Conservation (phyloP, 306 rosid species). For the Vigna mungo region DNA sequence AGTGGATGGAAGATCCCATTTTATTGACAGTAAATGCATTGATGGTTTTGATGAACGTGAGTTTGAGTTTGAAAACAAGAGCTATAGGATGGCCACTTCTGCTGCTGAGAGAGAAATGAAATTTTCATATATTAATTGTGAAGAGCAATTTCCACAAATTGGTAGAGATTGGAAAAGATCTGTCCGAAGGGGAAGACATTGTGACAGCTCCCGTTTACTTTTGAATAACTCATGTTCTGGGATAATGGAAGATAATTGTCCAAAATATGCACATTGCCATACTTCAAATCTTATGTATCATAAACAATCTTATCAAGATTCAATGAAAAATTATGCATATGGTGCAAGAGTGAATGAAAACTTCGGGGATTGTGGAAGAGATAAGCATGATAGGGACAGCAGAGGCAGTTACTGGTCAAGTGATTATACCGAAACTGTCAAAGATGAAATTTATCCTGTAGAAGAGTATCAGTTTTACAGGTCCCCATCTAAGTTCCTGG, state of each 20-base stretch:
- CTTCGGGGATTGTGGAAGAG: conserved; percentile 44
- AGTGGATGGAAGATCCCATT: conserved; percentile 42
- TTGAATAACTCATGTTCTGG: conserved; percentile 49
- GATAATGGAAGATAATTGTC: conserved; percentile 53
- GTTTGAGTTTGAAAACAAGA: conserved; percentile 45
- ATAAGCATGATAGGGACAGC: conserved; percentile 37
- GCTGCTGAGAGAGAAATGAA: conserved; percentile 45
- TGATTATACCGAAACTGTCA: conserved; percentile 43
- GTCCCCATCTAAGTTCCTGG: conserved; percentile 50
- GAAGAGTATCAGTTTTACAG: conserved; percentile 45
- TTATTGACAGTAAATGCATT: conserved; percentile 44
- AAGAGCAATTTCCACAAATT: conserved; percentile 43
- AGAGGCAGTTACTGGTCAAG: conserved; percentile 49
- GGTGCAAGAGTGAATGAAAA: conserved; percentile 44
- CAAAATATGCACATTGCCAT: conserved; percentile 34
- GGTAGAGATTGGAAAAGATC: conserved; percentile 49
- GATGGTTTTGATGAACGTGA: conserved; percentile 48
- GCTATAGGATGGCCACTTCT: conserved; percentile 44
- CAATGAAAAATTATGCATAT: conserved; percentile 46
- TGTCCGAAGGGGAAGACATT: conserved; percentile 49
- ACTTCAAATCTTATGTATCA: conserved; percentile 40
- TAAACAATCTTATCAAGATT: conserved; percentile 45
- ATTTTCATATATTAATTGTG: conserved; percentile 36
- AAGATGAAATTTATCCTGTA: conserved; percentile 49
- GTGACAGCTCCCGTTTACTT: conserved; percentile 31